A percentile compares a stretch with the other conserved stretches of the same genome.
These are phyloP conservation scores for Marasmius fiardii DNA, from an alignment of 1,284 basidiomycete genomes.

Conservation along the genomic window DNA sequence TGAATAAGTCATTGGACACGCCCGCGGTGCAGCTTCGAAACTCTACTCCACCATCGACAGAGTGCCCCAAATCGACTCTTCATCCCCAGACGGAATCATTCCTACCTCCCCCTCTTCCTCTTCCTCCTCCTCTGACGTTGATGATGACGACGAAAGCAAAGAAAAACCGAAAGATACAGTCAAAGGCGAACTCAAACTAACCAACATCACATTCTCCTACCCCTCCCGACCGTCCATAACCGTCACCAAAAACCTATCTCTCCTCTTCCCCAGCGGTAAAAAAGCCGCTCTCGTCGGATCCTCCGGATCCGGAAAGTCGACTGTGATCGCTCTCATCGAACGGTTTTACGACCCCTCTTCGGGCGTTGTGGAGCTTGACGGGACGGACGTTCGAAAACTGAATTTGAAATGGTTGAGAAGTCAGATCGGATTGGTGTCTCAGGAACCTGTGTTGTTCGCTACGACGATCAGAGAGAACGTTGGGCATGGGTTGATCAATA, in stretches of 20 bases:
- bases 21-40: slow-evolving; percentile 90
- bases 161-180: too few species aligned
- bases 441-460: slow-evolving; percentile 88
- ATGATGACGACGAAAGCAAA: too few species aligned
- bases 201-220: slow-evolving; percentile 86
- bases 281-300: slow-evolving; percentile 89
- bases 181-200: slow-evolving; percentile 66
- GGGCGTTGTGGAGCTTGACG: slow-evolving; percentile 79
- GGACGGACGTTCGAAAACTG: slow-evolving; percentile 70
- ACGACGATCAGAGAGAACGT: slow-evolving; percentile 80
- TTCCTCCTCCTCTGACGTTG: too few species aligned
- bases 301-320: slow-evolving; percentile 88
- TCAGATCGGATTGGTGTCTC: slow-evolving; percentile 88
- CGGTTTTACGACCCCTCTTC: slow-evolving; percentile 85
- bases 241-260: slow-evolving; percentile 73
- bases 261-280: slow-evolving; percentile 73
- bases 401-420: slow-evolving; percentile 88
- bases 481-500: slow-evolving; percentile 87
- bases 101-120: too few species aligned
- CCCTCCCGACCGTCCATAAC: slow-evolving; percentile 85
- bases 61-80: slow-evolving; percentile 81
- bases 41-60: slow-evolving; percentile 91
- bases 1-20: slow-evolving; percentile 69
- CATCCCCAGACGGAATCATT: slow-evolving; percentile 72
- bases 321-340: slow-evolving; percentile 75